Percentiles rank a stretch among this genome's conserved stretches.
Evolutionary conservation across 179 eudicot species (phyloP).

Genomic region (Vitellaria paradoxa): DNA sequence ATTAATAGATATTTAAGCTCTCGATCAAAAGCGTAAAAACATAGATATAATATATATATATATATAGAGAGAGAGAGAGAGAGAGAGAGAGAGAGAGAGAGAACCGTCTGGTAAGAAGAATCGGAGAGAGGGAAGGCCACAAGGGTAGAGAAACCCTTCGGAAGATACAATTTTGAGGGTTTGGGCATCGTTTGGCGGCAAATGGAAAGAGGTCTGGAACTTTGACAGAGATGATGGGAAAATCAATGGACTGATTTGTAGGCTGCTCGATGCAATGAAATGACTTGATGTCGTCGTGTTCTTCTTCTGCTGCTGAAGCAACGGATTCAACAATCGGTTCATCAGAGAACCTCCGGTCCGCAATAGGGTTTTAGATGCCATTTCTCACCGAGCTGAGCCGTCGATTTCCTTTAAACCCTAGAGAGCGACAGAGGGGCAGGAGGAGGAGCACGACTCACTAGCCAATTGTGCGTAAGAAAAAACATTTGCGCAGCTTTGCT

Average conservation of each 20-base stretch:
- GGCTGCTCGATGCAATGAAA: slow-evolving; percentile 5
- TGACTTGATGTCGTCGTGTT: background rate
- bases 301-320: background rate
- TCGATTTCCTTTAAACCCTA: too few species aligned
- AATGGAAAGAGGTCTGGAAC: slow-evolving; percentile 14
- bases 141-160: slow-evolving; percentile 37
- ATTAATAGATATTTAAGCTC: too few species aligned
- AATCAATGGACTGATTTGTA: slow-evolving; percentile 12
- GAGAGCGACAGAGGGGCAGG: too few species aligned
- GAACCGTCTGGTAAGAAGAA: slow-evolving; percentile 50
- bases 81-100: background rate
- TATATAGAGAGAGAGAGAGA: background rate
- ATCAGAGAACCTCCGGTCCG: slow-evolving; percentile 34
- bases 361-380: slow-evolving; percentile 47
- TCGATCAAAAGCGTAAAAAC: too few species aligned
- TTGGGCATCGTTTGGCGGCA: slow-evolving; percentile 23
- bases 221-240: slow-evolving; percentile 23
- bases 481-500: too few species aligned
- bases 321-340: slow-evolving; percentile 1
- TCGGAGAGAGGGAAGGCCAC: slow-evolving; percentile 46
- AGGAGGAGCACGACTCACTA: too few species aligned
- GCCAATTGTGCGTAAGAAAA: too few species aligned
- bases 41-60: too few species aligned
- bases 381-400: slow-evolving; percentile 1
- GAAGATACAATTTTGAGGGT: slow-evolving; percentile 20